Base-by-base conservation (phyloP, 108 stramenopile genomes). In the Skeletonema tropicum region DNA sequence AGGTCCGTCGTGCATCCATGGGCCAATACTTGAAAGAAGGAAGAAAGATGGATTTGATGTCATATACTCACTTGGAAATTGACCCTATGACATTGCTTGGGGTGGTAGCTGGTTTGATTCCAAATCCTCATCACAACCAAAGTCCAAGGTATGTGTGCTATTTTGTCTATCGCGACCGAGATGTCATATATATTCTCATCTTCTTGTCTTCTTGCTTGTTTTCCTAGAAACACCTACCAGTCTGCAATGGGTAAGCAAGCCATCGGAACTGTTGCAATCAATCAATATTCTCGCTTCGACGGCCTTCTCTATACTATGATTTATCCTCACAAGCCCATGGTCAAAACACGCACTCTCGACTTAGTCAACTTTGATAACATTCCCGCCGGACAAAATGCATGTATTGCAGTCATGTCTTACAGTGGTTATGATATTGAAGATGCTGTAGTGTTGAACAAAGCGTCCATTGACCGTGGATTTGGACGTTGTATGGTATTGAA, bases 391-490 rank as follows among this genome's bases (percentile, higher is more conserved):
- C 97, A 98, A 60, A 99, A 99, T 74, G 96, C 96, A 10, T 89
- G 91, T 71, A 96, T 99, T 66, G 98, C 99, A 19, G 98, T 99
- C 11, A 98, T 99, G 98, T 90, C 89, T 66, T 99, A 98, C 85
- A 93, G 88, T 66, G 99, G 99, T n/a, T 99, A 99, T 80, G 98
- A 99, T 90, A 98, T 98, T 60, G 99, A 99, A 74, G 99, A 99
- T 86, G 98, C 99, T 29, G 90, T 99, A 15, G 94, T 99, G 33
- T 77, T 99, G 57, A 99, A 99, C 92, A 97, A 96, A 85, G 93
- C 96, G 9, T 92, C 95, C 0, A 88, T 99, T 17, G 99, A 99
- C 85, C 89, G 99, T 32, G 99, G 98, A 9, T 99, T 97, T 78
- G 97, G 97, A 31, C 79, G 99, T 33, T 98, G 98, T 73, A 94